A percentile compares a stretch with the other conserved stretches of the same genome.
Evolutionary conservation across 2,329 filamentous ascomycete genomes (phyloP).

Genomic region (Alternaria sp.): DNA sequence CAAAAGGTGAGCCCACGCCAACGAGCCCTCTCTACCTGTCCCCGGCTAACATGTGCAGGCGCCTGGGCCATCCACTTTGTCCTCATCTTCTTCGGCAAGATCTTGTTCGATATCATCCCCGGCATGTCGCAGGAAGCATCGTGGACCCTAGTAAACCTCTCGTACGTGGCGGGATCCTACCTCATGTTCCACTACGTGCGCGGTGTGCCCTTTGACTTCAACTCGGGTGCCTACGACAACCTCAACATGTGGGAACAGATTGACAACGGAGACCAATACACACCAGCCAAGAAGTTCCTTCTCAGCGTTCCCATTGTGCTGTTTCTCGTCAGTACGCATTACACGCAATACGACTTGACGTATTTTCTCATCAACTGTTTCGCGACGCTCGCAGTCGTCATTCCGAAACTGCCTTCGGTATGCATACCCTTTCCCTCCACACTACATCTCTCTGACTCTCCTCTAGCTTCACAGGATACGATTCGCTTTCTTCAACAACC

Average conservation of each 20-base stretch:
- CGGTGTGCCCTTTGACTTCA: slow-evolving; percentile 98
- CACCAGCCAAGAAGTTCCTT: slow-evolving; percentile 97
- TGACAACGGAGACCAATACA: slow-evolving; percentile 98
- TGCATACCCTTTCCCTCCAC: slow-evolving; percentile 53
- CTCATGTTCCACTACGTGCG: slow-evolving; percentile 99
- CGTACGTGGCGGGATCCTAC: slow-evolving; percentile 98
- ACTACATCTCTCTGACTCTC: slow-evolving; percentile 14
- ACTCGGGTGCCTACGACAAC: slow-evolving; percentile 97
- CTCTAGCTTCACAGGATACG: slow-evolving; percentile 51
- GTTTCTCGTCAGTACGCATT: slow-evolving; percentile 97
- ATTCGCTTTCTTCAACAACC: slow-evolving; percentile 50
- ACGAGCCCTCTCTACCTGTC: not conserved
- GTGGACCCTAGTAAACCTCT: slow-evolving; percentile 98
- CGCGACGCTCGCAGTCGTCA: slow-evolving; percentile 89
- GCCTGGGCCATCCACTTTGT: slow-evolving; percentile 98
- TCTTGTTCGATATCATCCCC: slow-evolving; percentile 95
- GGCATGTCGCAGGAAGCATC: slow-evolving; percentile 97
- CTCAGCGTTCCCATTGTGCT: slow-evolving; percentile 92
- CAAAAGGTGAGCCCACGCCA: slow-evolving; percentile 75
- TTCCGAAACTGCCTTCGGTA: slow-evolving; percentile 95
- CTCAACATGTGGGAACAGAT: slow-evolving; percentile 99
- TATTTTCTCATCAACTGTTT: slow-evolving; percentile 98
- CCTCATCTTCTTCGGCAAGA: slow-evolving; percentile 89
- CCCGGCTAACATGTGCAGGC: slow-evolving; percentile 63
- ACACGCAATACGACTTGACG: slow-evolving; percentile 96